Conservation (phyloP, 768 basidiomycete species). For the Pisolithus albus region DNA sequence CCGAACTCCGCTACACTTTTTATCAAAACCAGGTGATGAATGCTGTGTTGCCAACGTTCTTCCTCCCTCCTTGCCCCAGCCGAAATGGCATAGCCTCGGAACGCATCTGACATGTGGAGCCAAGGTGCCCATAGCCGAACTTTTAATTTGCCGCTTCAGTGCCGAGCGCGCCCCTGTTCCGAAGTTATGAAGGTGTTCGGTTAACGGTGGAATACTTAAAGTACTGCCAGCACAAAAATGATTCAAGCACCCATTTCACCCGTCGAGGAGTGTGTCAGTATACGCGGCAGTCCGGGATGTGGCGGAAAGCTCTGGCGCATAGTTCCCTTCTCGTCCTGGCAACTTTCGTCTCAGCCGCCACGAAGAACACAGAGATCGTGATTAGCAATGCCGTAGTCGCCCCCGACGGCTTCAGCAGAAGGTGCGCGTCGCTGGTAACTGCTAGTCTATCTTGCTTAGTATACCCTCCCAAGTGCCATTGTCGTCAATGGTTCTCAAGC, state of each 20-base stretch:
- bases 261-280: neutral
- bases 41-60: too few relatives aligned
- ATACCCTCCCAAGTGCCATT: slow-evolving; percentile 23
- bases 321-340: slow-evolving; percentile 7
- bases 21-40: too few relatives aligned
- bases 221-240: neutral
- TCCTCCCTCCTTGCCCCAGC: neutral
- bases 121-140: neutral
- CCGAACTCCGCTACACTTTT: too few relatives aligned
- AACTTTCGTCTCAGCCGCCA: slow-evolving; percentile 7
- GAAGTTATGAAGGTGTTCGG: neutral
- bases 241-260: neutral
- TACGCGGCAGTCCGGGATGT: slow-evolving; percentile 4
- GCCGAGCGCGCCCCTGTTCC: neutral
- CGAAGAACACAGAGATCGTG: slow-evolving; percentile 20
- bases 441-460: neutral
- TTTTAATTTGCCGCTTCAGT: neutral
- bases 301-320: slow-evolving; percentile 2
- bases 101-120: neutral
- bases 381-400: slow-evolving; percentile 35
- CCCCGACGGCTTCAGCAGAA: slow-evolving; percentile 37
- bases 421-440: slow-evolving; percentile 10
- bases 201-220: neutral
- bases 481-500: slow-evolving; percentile 33
- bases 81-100: neutral